Percentiles rank a stretch among this genome's conserved stretches.
Conservation (phyloP, 345 rosid species). For the Pugionium dolabratum region DNA sequence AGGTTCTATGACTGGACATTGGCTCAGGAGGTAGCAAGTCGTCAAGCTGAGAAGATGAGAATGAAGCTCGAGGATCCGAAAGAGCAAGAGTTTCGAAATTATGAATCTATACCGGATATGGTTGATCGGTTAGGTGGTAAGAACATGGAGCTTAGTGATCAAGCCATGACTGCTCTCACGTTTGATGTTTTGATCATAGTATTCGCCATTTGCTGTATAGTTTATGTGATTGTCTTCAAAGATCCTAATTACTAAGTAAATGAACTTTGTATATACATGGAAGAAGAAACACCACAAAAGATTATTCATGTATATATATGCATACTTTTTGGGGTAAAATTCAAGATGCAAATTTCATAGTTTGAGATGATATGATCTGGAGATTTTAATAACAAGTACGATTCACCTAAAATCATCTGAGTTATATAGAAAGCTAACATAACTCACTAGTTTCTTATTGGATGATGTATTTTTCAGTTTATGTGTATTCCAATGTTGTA, state of each 20-base stretch:
- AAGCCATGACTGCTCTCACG: slow-evolving; percentile 81
- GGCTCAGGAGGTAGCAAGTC: slow-evolving; percentile 84
- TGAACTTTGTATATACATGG: too few relatives aligned
- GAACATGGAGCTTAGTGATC: slow-evolving; percentile 77
- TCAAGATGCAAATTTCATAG: too few relatives aligned
- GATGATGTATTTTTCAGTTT: too few relatives aligned
- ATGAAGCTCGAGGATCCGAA: slow-evolving; percentile 74
- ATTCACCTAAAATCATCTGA: too few relatives aligned
- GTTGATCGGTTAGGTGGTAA: slow-evolving; percentile 86
- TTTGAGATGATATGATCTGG: too few relatives aligned
- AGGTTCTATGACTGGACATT: slow-evolving; percentile 89
- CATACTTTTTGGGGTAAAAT: too few relatives aligned
- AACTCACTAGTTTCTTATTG: too few relatives aligned
- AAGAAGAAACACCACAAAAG: too few relatives aligned
- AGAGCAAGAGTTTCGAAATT: slow-evolving; percentile 51
- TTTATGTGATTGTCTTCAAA: slow-evolving; percentile 63
- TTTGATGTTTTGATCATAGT: slow-evolving; percentile 56
- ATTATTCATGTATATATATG: too few relatives aligned
- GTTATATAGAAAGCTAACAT: too few relatives aligned
- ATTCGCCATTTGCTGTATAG: slow-evolving; percentile 61
- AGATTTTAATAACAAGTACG: too few relatives aligned
- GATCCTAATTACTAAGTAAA: slow-evolving; percentile 53
- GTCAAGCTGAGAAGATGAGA: slow-evolving; percentile 76
- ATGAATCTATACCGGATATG: slow-evolving; percentile 64
- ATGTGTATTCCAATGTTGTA: too few relatives aligned